These are phyloP conservation scores for Globisporangium orthogonon DNA, from an alignment of 352 stramenopile genomes.

Conservation along the genomic window DNA sequence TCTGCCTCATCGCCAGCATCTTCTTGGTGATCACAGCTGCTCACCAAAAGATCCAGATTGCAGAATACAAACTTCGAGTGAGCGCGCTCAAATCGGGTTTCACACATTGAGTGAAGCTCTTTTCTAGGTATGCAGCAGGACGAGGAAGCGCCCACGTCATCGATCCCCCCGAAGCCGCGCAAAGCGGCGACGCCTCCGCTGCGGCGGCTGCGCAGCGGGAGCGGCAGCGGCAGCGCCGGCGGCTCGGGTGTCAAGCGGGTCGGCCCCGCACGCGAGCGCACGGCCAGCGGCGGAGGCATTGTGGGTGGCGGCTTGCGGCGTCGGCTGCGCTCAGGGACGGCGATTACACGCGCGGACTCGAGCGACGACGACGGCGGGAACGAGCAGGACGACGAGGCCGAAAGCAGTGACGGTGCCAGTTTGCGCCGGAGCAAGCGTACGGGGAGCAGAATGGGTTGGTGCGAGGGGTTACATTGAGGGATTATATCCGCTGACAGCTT, in stretches of 20 bases:
- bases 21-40: background rate
- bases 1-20: background rate
- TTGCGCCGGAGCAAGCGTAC: conserved; percentile 6
- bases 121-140: background rate
- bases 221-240: conserved; percentile 36
- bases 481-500: background rate
- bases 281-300: conserved; percentile 22
- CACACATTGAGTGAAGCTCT: background rate
- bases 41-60: background rate
- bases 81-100: background rate
- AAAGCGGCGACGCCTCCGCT: conserved; percentile 19
- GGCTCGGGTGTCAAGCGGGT: conserved; percentile 12
- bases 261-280: conserved; percentile 13
- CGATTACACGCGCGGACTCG: conserved; percentile 15
- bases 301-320: conserved; percentile 8
- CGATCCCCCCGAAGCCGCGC: conserved; percentile 31
- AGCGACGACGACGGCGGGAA: conserved; percentile 21
- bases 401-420: conserved; percentile 1
- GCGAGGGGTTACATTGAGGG: too few relatives aligned
- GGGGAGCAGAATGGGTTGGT: background rate
- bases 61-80: background rate
- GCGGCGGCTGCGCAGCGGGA: conserved; percentile 43
- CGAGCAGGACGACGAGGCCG: background rate
- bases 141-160: background rate
- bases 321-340: conserved; percentile 4